Evolutionary conservation across 1,284 basidiomycete species (phyloP).

Genomic region (Amylostereum chailletii): DNA sequence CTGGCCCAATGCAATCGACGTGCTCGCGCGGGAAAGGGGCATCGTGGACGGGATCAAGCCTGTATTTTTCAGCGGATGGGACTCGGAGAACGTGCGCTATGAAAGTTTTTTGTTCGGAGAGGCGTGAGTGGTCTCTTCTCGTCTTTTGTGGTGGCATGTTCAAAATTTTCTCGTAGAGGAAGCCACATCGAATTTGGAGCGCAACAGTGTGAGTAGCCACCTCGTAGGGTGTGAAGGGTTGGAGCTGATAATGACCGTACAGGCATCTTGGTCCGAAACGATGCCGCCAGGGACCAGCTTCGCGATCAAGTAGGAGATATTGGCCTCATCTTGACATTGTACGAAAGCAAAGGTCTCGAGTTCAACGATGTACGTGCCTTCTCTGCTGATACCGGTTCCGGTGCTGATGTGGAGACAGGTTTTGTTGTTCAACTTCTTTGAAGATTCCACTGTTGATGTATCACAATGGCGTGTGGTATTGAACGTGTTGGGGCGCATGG

Average conservation of each 20-base stretch:
- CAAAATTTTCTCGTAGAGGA: slow-evolving; percentile 23
- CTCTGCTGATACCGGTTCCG: too few relatives aligned
- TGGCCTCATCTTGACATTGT: slow-evolving; percentile 61
- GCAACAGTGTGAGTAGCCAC: slow-evolving; percentile 44
- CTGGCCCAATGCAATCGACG: slow-evolving; percentile 63
- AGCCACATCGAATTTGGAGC: slow-evolving; percentile 58
- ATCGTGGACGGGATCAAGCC: slow-evolving; percentile 53
- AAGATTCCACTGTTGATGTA: slow-evolving; percentile 21
- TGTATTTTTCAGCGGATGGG: slow-evolving; percentile 48
- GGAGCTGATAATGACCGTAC: neutral
- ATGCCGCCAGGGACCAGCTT: slow-evolving; percentile 40
- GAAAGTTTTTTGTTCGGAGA: slow-evolving; percentile 50
- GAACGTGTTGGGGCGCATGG: slow-evolving; percentile 26
- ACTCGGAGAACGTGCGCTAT: slow-evolving; percentile 41
- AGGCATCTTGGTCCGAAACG: slow-evolving; percentile 66
- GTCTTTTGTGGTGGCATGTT: neutral
- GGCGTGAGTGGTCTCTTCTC: slow-evolving; percentile 22
- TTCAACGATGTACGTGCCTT: slow-evolving; percentile 50
- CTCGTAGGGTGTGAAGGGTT: neutral
- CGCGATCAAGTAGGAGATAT: slow-evolving; percentile 49
- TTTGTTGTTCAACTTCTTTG: slow-evolving; percentile 39
- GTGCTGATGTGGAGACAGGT: slow-evolving; percentile 32
- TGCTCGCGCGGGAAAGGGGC: slow-evolving; percentile 47
- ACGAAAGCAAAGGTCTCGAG: slow-evolving; percentile 69
- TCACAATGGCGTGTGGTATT: slow-evolving; percentile 52